A percentile compares a stretch with the other conserved stretches of the same genome.
These are phyloP conservation scores for Sporothrix variecibatus DNA, from an alignment of 2,329 filamentous ascomycete species.

Conservation along the genomic window DNA sequence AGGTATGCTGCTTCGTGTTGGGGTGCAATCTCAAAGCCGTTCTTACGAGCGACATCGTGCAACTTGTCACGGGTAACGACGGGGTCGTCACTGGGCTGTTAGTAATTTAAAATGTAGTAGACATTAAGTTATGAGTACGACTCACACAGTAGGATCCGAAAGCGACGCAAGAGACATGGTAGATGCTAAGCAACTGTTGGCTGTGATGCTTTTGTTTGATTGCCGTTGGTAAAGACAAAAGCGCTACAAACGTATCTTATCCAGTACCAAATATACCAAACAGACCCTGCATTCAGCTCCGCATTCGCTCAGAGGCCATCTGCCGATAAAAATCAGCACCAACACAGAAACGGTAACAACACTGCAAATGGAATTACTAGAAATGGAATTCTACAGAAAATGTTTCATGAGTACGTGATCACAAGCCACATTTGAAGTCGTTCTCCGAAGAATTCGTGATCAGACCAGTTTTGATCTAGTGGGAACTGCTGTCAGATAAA, in stretches of 20 bases:
- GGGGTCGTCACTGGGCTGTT: neutral
- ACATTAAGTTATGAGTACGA: neutral
- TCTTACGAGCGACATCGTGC: neutral
- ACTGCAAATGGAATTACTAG: too few relatives aligned
- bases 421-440: neutral
- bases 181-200: neutral
- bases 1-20: constrained; percentile 37
- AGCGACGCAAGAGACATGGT: constrained; percentile 1
- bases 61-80: neutral
- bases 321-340: neutral
- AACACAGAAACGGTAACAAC: neutral
- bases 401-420: neutral
- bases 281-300: neutral
- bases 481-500: neutral
- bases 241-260: neutral
- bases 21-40: constrained; percentile 29
- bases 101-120: neutral
- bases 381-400: neutral
- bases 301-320: neutral
- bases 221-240: neutral
- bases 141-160: neutral
- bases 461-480: neutral
- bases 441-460: neutral
- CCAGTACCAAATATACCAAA: neutral
- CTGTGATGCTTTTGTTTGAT: neutral